Evolutionary conservation across 345 rosid species (phyloP).

Genomic region (Citrus inodora): DNA sequence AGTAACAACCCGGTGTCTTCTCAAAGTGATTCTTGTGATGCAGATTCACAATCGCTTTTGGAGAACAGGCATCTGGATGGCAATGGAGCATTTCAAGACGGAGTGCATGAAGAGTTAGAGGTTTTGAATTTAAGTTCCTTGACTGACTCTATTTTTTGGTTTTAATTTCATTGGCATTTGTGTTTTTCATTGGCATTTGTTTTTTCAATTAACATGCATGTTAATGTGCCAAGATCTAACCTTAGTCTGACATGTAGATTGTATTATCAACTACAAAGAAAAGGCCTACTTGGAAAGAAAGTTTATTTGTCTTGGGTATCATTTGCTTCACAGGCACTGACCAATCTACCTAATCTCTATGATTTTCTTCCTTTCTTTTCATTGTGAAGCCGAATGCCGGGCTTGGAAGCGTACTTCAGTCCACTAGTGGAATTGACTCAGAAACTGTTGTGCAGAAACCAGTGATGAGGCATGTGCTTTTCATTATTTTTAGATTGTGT

Average conservation of each 20-base stretch:
- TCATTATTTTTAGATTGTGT: not conserved
- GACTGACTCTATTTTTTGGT: not conserved
- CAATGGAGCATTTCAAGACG: constrained; percentile 18
- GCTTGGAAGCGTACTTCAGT: constrained; percentile 23
- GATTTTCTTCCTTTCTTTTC: constrained; percentile 21
- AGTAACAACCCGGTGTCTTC: constrained; percentile 32
- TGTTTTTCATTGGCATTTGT: not conserved
- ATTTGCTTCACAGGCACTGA: not conserved
- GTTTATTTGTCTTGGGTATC: constrained; percentile 3
- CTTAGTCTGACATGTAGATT: not conserved
- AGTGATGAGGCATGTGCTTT: constrained; percentile 39
- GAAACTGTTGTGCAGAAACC: constrained; percentile 33
- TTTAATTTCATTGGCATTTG: not conserved
- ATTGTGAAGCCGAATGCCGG: constrained; percentile 40
- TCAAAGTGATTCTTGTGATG: constrained; percentile 43
- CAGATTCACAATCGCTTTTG: constrained; percentile 31
- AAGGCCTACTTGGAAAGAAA: not conserved
- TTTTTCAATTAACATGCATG: not conserved
- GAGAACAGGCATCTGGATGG: constrained; percentile 21
- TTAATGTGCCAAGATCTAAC: not conserved
- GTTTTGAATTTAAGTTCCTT: constrained; percentile 39
- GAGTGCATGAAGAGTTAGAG: constrained; percentile 39
- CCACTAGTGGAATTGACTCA: constrained; percentile 23
- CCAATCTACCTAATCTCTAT: constrained; percentile 16
- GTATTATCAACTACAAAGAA: not conserved